Evolutionary conservation across 306 rosid genomes (phyloP).

Genomic region (Prunus salicina): DNA sequence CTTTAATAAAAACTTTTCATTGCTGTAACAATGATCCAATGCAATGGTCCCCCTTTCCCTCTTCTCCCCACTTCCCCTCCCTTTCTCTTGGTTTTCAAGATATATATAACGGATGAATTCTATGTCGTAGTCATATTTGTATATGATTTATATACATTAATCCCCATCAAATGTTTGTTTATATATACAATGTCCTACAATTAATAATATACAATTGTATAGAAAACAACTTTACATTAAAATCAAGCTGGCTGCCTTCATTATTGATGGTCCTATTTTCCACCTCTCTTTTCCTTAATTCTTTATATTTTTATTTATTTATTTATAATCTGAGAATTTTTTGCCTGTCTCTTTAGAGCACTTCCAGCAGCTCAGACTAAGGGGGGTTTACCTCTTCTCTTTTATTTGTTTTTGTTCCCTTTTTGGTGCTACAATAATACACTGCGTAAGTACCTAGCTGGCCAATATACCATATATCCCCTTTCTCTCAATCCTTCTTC

Average conservation of each 20-base stretch:
- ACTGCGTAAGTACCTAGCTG: no score
- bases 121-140: not conserved
- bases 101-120: not conserved
- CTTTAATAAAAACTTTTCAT: not conserved
- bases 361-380: no score
- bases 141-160: not conserved
- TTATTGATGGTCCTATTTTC: conserved; percentile 6
- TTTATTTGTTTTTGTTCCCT: not conserved
- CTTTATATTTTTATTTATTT: not conserved
- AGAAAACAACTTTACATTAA: not conserved
- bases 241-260: conserved; percentile 1
- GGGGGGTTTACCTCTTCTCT: not conserved
- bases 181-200: not conserved
- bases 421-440: no score
- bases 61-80: not conserved
- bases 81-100: not conserved
- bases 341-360: not conserved
- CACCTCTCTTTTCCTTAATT: not conserved
- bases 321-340: not conserved
- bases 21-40: not conserved
- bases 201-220: not conserved
- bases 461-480: no score
- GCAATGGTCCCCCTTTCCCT: conserved; percentile 2
- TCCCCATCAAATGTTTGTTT: not conserved
- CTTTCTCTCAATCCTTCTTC: no score